Conservation (phyloP, 768 basidiomycete genomes). For the Boletus pseudo-olivaceus region DNA sequence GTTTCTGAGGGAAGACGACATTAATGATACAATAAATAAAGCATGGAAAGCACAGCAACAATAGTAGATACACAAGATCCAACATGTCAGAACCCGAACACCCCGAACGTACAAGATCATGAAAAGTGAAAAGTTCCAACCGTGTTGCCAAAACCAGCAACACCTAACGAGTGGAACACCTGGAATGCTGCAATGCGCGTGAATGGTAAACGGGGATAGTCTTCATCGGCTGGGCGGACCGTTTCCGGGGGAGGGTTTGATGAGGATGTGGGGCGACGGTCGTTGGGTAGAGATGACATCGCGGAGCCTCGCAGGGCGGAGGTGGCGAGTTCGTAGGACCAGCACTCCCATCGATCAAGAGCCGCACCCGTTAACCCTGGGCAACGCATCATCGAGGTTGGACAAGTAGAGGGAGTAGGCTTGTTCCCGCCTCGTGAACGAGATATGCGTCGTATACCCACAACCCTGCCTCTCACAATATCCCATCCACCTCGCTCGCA, state of each 20-base stretch:
- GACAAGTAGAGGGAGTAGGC: slow-evolving; percentile 7
- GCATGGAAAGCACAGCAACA: slow-evolving; percentile 9
- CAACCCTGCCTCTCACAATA: slow-evolving; percentile 46
- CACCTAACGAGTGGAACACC: slow-evolving; percentile 44
- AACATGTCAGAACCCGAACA: neutral
- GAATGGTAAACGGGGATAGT: slow-evolving; percentile 66
- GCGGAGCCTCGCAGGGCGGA: slow-evolving; percentile 48
- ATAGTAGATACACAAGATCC: slow-evolving; percentile 18
- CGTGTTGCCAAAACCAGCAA: slow-evolving; percentile 81
- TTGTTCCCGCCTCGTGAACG: slow-evolving; percentile 38
- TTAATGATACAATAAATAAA: slow-evolving; percentile 27
- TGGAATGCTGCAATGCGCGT: slow-evolving; percentile 68
- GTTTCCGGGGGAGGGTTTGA: neutral
- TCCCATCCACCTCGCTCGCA: slow-evolving; percentile 84
- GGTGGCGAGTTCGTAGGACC: slow-evolving; percentile 65
- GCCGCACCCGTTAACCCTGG: slow-evolving; percentile 58
- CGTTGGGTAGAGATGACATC: slow-evolving; percentile 44
- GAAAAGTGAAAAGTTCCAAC: slow-evolving; percentile 29
- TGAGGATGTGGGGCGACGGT: slow-evolving; percentile 8
- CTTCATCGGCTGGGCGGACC: slow-evolving; percentile 4
- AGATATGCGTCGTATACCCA: slow-evolving; percentile 70
- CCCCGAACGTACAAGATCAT: slow-evolving; percentile 6
- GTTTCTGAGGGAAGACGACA: neutral
- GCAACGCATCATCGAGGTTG: slow-evolving; percentile 12
- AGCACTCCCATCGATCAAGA: slow-evolving; percentile 80